These are phyloP conservation scores for Pleurotus eryngii DNA, from an alignment of 768 basidiomycete genomes.

Conservation along the genomic window DNA sequence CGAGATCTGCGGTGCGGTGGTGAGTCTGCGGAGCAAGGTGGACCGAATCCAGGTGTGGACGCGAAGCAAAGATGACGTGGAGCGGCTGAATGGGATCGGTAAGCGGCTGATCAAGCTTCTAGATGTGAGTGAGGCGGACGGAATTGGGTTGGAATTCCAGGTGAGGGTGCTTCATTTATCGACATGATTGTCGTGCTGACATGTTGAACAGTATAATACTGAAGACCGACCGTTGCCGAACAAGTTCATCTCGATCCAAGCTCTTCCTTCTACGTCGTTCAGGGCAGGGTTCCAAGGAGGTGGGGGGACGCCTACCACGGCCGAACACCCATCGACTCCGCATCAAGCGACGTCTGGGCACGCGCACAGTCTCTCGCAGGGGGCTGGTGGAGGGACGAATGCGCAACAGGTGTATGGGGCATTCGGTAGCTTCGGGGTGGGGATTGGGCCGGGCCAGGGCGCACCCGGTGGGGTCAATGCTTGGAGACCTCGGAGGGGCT, in stretches of 20 bases:
- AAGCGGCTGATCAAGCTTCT: constrained; percentile 79
- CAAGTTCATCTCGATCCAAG: constrained; percentile 79
- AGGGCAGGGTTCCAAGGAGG: constrained; percentile 57
- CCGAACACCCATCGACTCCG: constrained; percentile 20
- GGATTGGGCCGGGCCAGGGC: constrained; percentile 9
- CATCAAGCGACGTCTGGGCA: constrained; percentile 12
- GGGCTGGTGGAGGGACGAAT: constrained; percentile 4
- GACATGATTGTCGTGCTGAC: background rate
- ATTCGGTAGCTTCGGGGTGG: constrained; percentile 31
- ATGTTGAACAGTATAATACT: constrained; percentile 64
- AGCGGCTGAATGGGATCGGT: constrained; percentile 80
- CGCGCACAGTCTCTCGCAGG: constrained; percentile 10
- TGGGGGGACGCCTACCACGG: constrained; percentile 15
- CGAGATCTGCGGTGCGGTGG: constrained; percentile 85
- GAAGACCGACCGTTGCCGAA: constrained; percentile 79
- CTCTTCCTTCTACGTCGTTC: constrained; percentile 63
- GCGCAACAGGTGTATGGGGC: constrained; percentile 15
- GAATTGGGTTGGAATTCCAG: constrained; percentile 89
- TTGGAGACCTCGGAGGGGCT: constrained; percentile 20
- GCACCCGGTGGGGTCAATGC: constrained; percentile 11
- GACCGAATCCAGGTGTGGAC: constrained; percentile 94
- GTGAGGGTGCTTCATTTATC: constrained; percentile 35
- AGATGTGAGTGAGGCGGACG: constrained; percentile 80
- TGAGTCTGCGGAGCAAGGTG: constrained; percentile 81
- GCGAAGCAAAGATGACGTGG: constrained; percentile 80